These are phyloP conservation scores for Amanita jacksonii DNA, from an alignment of 768 basidiomycete genomes.

Conservation along the genomic window DNA sequence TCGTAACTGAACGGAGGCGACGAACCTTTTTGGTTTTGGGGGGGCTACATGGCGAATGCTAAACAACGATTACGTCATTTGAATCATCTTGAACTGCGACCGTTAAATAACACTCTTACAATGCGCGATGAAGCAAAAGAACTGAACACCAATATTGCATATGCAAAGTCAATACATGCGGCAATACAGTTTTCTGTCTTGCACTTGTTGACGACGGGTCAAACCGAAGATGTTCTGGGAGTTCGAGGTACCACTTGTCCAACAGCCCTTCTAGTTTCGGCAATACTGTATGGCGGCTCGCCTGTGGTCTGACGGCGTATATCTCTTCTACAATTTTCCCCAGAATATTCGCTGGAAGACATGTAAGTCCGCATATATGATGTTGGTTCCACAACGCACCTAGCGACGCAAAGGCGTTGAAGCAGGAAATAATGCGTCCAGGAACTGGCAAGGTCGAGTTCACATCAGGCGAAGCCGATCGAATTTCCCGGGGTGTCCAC, in stretches of 20 bases:
- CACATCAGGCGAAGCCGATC: slow-evolving; percentile 18
- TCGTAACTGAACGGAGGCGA: too few species aligned
- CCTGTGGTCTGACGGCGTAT: slow-evolving; percentile 52
- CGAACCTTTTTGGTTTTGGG: slow-evolving; percentile 28
- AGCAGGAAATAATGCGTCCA: slow-evolving; percentile 57
- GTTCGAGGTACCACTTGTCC: slow-evolving; percentile 67
- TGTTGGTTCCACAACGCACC: slow-evolving; percentile 32
- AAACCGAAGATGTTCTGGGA: slow-evolving; percentile 58
- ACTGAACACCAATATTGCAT: slow-evolving; percentile 85
- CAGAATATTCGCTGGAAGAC: slow-evolving; percentile 49
- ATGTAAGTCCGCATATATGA: slow-evolving; percentile 9
- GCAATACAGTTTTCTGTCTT: slow-evolving; percentile 37
- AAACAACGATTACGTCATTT: neutral
- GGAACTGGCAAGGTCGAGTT: slow-evolving; percentile 26
- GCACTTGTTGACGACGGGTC: slow-evolving; percentile 31
- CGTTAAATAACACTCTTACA: slow-evolving; percentile 36
- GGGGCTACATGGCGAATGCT: slow-evolving; percentile 33
- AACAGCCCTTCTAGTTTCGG: slow-evolving; percentile 48
- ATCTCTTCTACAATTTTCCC: slow-evolving; percentile 60
- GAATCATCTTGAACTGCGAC: slow-evolving; percentile 10
- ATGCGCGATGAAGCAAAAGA: slow-evolving; percentile 66
- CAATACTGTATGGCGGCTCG: slow-evolving; percentile 50
- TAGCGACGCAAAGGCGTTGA: slow-evolving; percentile 64
- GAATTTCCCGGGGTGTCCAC: slow-evolving; percentile 29
- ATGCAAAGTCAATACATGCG: slow-evolving; percentile 65